Conservation (phyloP, 2,329 filamentous ascomycete genomes). For the Emydomyces testavorans region DNA sequence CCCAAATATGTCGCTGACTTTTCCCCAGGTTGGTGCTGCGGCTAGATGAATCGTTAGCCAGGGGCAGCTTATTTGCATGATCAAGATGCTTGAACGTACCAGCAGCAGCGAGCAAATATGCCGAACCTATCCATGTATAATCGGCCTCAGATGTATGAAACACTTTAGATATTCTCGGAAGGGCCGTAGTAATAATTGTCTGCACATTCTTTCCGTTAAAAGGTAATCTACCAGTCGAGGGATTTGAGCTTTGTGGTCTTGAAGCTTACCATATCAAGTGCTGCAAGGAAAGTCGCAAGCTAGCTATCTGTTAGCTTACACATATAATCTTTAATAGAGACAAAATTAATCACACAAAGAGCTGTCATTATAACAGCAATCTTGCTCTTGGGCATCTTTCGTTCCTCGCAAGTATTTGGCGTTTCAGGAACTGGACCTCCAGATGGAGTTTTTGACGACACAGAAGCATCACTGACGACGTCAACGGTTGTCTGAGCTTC, state of each 20-base stretch:
- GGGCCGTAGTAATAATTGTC: slow-evolving; percentile 28
- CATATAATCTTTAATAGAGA: background rate
- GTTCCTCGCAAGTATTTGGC: background rate
- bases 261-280: slow-evolving; percentile 43
- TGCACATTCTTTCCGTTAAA: background rate
- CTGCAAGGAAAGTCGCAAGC: slow-evolving; percentile 49
- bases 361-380: slow-evolving; percentile 16
- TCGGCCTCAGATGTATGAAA: slow-evolving; percentile 26
- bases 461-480: background rate
- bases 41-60: slow-evolving; percentile 14
- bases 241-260: background rate
- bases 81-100: slow-evolving; percentile 16
- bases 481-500: background rate
- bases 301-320: slow-evolving; percentile 14
- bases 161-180: slow-evolving; percentile 26
- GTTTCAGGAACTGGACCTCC: background rate
- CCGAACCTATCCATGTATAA: slow-evolving; percentile 31
- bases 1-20: slow-evolving; percentile 56
- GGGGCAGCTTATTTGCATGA: slow-evolving; percentile 5
- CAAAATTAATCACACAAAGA: slow-evolving; percentile 13
- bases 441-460: background rate
- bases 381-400: slow-evolving; percentile 14
- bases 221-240: background rate
- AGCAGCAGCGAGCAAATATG: slow-evolving; percentile 28
- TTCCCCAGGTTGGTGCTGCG: slow-evolving; percentile 45